Evolutionary conservation across 495 filamentous ascomycete species (phyloP), one percentile per base, ranked within the genome.

Genomic region (Massariosphaeria phaeospora): DNA sequence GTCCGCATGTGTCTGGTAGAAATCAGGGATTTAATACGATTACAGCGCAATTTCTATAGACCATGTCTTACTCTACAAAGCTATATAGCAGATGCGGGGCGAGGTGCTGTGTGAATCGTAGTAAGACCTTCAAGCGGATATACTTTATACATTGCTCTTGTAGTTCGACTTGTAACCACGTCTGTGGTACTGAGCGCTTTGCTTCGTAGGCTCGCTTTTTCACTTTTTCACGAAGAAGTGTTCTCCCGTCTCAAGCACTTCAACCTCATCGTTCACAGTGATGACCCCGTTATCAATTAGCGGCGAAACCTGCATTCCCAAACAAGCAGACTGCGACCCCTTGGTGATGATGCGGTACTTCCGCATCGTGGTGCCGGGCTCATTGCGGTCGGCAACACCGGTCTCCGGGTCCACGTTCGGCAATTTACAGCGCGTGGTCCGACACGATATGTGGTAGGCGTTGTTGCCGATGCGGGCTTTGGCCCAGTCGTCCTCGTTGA

Each of bases 231-330:
- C 34, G 29, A 59, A 86, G 49, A 66, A 70, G 72, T 88, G 84
- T 53, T 78, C 74, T 2, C 84, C 84, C 1, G 66, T 76, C 68
- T 84, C 79, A 18, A 81, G 51, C 0, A 88, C 79, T 9, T 72
- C 63, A 20, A 89, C 61, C 41, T 69, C 62, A 70, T 88, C 85
- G 0, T 83, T 82, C 24, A 86, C 82, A 3, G 63, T 65, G 21
- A 89, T 57, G 0, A 66, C 59, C 29, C 76, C 64, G n/a, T n/a
- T n/a, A 23, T 50, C 51, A 2, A 71, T 62, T 17, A 86, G 70
- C 21, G 88, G 85, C 34, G 86, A 82, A 62, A 94, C 70, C 69
- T 91, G 79, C 86, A 95, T 86, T 0, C 91, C 91, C 48, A 96
- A 67, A 66, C 88, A 94, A 2, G 88, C 84, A 63, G 75, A 76